Evolutionary conservation across 352 stramenopile genomes (phyloP), one percentile per base, ranked within the genome.

Genomic region (Achlya hypogyna): DNA sequence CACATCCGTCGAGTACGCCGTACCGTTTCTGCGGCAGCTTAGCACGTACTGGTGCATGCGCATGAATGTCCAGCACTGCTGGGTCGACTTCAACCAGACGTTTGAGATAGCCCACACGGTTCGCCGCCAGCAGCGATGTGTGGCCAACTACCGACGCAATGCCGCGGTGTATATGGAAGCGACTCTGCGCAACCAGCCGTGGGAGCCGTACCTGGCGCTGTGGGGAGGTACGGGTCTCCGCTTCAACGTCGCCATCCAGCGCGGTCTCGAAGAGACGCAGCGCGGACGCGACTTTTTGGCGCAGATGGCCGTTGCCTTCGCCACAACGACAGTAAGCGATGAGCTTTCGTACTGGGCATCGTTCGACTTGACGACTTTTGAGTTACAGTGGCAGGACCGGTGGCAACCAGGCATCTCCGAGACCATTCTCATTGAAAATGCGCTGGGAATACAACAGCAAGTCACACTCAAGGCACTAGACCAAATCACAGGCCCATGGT

Each of bases 91-190:
- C 10, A 31, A 38, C 10, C 20, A 38, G 23, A 22, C 12, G 27
- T 64, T 64, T 23, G 54, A 52, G 8, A 52, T 64, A 22, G 54
- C 54, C 22, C 54, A 64, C 54, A 64, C 54, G n/a, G 38, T 10
- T 25, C 25, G 9, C 35, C 35, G 54, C 14, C 54, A 64, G 29
- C 31, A 16, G 5, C 53, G 53, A 8, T 62, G 53, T 32, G 31
- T 28, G 9, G 8, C 12, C 25, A 14, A 8, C 18, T 31, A 40
- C 18, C 12, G 10, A 16, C 22, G 22, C 4, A 62, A 62, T 23
- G 53, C 16, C 5, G 54, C 22, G 20, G 54, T 64, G 12, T 64
- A 64, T 38, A 51, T 64, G 35, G 54, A 64, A 32, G 18, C 54
- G 22, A 35, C 52, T 20, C 35, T 64, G 23, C 54, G 54, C 31